Base-by-base conservation (phyloP, 116 monocot genomes). In the Trichopus zeylanicus region DNA sequence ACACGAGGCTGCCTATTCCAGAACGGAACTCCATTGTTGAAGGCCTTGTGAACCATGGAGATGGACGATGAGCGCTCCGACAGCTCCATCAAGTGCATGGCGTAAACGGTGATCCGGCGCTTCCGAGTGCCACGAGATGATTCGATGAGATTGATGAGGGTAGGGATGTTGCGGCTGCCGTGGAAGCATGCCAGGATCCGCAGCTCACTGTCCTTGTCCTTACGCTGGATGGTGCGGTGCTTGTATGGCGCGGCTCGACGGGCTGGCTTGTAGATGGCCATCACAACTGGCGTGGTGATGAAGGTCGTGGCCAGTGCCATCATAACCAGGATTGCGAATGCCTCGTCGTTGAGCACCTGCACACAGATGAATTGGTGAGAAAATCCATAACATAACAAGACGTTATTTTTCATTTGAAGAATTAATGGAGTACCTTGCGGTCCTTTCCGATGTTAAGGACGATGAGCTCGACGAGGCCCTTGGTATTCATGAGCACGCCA, bases 21-120 rank as follows among this genome's bases (percentile, higher is more conserved):
- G 20, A 56, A 63, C 1, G 75, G 75, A 10, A 62, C 51, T 10
- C 75, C 69, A 7, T 69, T 69, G 26, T 31, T 10, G 18, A 69
- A 46, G 7, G 75, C 75, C 16, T 68, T 57, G 57, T 69, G 69
- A 2, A 68, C 69, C 51, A 68, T 69, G 7, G 55, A 63, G 26
- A 75, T 69, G 12, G 75, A 67, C 1, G 75, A 75, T 21, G 69
- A 20, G 29, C 75, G 46, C 64, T 69, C 75, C 1, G 75, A 63
- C 29, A 75, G 64, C 75, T 74, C 74, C 53, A 74, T 61, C 6
- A 74, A 55, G 68, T 74, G 74, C 61, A 74, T 57, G 26, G 74
- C 57, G 21, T 75, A 75, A 13, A 75, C 48, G 13, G 39, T 48
- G 3, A 75, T n/a, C 8, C 35, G 19, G 3, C 27, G 42, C 38